Evolutionary conservation across 1,284 basidiomycete genomes (phyloP).

Genomic region (Wolfiporia cocos): DNA sequence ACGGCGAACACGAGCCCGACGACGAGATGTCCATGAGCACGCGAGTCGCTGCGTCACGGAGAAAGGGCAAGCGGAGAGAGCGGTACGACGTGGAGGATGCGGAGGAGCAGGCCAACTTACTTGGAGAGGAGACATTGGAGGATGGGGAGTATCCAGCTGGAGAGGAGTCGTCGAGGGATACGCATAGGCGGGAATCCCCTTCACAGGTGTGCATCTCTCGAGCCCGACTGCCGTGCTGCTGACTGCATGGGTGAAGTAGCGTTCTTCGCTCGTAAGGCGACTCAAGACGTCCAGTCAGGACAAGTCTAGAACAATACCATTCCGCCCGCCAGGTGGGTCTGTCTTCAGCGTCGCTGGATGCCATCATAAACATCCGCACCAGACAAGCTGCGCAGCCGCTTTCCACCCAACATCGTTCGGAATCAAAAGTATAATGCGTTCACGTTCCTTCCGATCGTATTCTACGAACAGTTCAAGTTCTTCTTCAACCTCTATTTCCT

Average conservation of each 20-base stretch:
- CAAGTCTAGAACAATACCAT: slow-evolving; percentile 73
- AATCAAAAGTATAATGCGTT: slow-evolving; percentile 98
- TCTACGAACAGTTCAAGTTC: slow-evolving; percentile 99
- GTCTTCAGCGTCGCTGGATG: slow-evolving; percentile 4
- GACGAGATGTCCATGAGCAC: slow-evolving; percentile 19
- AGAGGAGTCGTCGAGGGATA: slow-evolving; percentile 21
- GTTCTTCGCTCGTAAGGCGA: slow-evolving; percentile 25
- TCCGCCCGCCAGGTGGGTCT: slow-evolving; percentile 61
- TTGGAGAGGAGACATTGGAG: slow-evolving; percentile 36
- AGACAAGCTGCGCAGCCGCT: slow-evolving; percentile 68
- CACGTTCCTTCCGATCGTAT: slow-evolving; percentile 92
- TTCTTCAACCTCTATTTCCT: slow-evolving; percentile 99
- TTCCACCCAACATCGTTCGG: slow-evolving; percentile 83
- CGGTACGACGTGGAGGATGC: slow-evolving; percentile 48
- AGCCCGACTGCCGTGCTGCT: not conserved
- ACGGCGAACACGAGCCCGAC: slow-evolving; percentile 26
- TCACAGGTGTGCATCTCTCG: slow-evolving; percentile 23
- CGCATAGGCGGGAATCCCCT: slow-evolving; percentile 7
- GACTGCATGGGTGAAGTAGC: slow-evolving; percentile 16
- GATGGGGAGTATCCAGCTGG: slow-evolving; percentile 27
- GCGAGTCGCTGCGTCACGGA: slow-evolving; percentile 31
- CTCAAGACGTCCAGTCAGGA: slow-evolving; percentile 39
- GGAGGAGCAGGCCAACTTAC: slow-evolving; percentile 49
- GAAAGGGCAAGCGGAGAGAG: slow-evolving; percentile 40
- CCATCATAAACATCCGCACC: slow-evolving; percentile 3